A percentile compares a stretch with the other conserved stretches of the same genome.
These are phyloP conservation scores for Hypoxylon sp. DNA, from an alignment of 2,329 filamentous ascomycete genomes.

Conservation along the genomic window DNA sequence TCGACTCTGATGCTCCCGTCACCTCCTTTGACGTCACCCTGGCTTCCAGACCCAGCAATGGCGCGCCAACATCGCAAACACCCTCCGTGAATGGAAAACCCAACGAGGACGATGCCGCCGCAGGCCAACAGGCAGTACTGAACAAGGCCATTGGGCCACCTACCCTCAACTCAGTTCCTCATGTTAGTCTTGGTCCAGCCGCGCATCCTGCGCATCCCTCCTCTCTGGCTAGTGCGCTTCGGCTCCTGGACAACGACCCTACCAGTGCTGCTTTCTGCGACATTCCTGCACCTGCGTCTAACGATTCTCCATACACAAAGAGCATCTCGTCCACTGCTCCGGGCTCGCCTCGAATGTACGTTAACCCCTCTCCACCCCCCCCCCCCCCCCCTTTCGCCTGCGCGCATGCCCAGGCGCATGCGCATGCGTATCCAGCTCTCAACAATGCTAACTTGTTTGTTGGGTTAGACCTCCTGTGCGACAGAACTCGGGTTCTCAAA, in stretches of 20 bases:
- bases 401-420: too few relatives aligned
- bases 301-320: conserved; percentile 63
- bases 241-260: conserved; percentile 54
- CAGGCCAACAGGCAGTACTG: conserved; percentile 30
- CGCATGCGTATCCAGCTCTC: conserved; percentile 3
- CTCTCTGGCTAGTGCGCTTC: conserved; percentile 53
- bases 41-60: conserved; percentile 24
- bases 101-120: conserved; percentile 15
- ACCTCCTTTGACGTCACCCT: conserved; percentile 21
- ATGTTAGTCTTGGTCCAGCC: conserved; percentile 41
- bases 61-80: conserved; percentile 38
- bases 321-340: conserved; percentile 67
- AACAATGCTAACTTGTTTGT: conserved; percentile 25
- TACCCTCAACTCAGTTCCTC: conserved; percentile 41
- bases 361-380: conserved; percentile 17
- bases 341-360: conserved; percentile 66
- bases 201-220: conserved; percentile 46
- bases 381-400: too few relatives aligned
- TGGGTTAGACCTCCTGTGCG: conserved; percentile 68
- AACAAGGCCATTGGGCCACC: conserved; percentile 37
- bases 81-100: conserved; percentile 34
- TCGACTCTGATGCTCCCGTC: conserved; percentile 18
- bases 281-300: conserved; percentile 45
- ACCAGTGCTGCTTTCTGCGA: conserved; percentile 41
- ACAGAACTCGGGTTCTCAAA: conserved; percentile 78